Percentiles rank a stretch among this genome's conserved stretches.
Evolutionary conservation across 768 basidiomycete genomes (phyloP).

Genomic region (Xerocomellus intermedius): DNA sequence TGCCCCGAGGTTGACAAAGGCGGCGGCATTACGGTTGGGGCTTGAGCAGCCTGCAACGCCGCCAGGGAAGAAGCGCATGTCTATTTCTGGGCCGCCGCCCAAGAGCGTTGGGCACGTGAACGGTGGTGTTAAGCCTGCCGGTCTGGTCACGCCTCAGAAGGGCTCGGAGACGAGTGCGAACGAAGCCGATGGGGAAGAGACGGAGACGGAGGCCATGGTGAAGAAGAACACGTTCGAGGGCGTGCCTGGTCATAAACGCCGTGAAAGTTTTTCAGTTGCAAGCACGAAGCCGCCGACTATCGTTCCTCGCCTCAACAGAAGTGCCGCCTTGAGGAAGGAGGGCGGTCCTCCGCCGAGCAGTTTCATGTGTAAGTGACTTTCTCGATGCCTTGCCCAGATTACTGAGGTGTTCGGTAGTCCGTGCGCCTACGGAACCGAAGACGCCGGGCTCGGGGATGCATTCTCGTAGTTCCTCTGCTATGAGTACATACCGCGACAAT

Average conservation of each 20-base stretch:
- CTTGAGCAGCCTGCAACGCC: conserved; percentile 40
- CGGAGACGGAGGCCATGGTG: conserved; percentile 24
- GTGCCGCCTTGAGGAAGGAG: conserved; percentile 46
- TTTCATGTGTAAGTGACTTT: conserved; percentile 60
- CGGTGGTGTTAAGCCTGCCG: conserved; percentile 1
- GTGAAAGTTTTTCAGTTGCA: conserved; percentile 71
- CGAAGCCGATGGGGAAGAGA: conserved; percentile 31
- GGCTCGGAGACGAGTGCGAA: conserved; percentile 18
- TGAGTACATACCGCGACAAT: conserved; percentile 29
- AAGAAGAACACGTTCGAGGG: conserved; percentile 64
- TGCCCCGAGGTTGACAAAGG: conserved; percentile 73
- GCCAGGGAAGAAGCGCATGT: conserved; percentile 39
- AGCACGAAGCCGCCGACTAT: conserved; percentile 44
- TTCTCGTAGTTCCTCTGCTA: conserved; percentile 44
- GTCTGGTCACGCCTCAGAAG: conserved; percentile 12
- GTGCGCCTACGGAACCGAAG: conserved; percentile 41
- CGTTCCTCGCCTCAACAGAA: conserved; percentile 44
- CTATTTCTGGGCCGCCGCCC: conserved; percentile 24
- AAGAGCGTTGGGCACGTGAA: conserved; percentile 10
- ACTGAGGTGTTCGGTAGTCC: conserved; percentile 40
- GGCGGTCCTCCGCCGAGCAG: conserved; percentile 57
- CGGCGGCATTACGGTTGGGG: conserved; percentile 68
- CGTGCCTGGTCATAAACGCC: conserved; percentile 81
- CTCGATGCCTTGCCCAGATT: background rate
- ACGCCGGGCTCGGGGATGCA: conserved; percentile 36